A percentile compares a stretch with the other conserved stretches of the same genome.
Conservation (phyloP, 768 basidiomycete genomes). For the Neoboletus magnificus region DNA sequence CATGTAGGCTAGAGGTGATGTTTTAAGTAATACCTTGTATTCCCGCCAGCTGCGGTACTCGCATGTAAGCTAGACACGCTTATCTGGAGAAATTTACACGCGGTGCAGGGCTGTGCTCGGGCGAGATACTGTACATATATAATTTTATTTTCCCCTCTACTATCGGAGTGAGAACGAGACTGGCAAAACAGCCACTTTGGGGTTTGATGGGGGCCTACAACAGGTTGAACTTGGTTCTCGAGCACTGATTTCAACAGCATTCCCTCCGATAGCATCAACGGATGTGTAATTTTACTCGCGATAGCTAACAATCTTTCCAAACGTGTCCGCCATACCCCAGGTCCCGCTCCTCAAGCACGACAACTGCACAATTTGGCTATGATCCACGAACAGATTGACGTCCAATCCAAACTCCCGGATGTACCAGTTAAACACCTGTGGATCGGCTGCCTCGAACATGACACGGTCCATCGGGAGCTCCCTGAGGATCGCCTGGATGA, state of each 20-base stretch:
- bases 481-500: conserved; percentile 40
- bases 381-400: conserved; percentile 44
- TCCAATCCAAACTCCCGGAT: conserved; percentile 43
- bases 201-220: too few relatives aligned
- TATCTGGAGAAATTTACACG: too few relatives aligned
- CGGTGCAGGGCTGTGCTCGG: too few relatives aligned
- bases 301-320: conserved; percentile 43
- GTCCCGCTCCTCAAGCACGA: conserved; percentile 43
- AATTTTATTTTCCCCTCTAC: too few relatives aligned
- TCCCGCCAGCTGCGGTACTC: too few relatives aligned
- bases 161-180: too few relatives aligned
- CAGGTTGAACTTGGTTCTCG: too few relatives aligned
- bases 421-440: conserved; percentile 43
- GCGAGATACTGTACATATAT: too few relatives aligned
- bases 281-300: conserved; percentile 11
- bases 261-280: neutral
- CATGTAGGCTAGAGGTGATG: too few relatives aligned
- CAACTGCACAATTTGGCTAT: conserved; percentile 44
- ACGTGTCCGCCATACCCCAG: conserved; percentile 44
- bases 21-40: too few relatives aligned
- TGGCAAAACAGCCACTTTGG: too few relatives aligned
- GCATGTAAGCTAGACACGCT: too few relatives aligned
- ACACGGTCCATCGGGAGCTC: conserved; percentile 40
- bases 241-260: neutral
- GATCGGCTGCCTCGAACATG: conserved; percentile 48